Evolutionary conservation across 345 rosid genomes (phyloP).

Genomic region (Citrus glauca): DNA sequence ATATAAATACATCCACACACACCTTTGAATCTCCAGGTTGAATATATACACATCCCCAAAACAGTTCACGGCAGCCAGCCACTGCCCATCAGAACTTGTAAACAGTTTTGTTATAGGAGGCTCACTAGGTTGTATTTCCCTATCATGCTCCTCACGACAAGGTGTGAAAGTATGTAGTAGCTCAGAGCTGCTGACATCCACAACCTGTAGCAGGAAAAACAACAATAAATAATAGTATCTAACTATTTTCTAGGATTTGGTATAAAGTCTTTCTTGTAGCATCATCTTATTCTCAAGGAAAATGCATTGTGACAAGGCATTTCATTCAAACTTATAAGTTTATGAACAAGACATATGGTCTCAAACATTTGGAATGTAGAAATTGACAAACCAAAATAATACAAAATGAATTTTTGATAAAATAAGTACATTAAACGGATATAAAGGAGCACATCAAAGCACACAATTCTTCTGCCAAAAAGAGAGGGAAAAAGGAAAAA

Average conservation of each 20-base stretch:
- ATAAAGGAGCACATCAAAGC: neutral
- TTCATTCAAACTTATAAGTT: neutral
- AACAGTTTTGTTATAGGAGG: conserved; percentile 89
- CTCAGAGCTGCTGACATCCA: conserved; percentile 59
- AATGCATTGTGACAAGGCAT: neutral
- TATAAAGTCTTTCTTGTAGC: neutral
- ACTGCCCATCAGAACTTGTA: conserved; percentile 82
- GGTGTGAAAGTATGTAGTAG: conserved; percentile 62
- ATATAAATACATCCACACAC: neutral
- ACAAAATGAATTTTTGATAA: neutral
- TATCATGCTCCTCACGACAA: conserved; percentile 42
- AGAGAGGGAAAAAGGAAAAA: neutral
- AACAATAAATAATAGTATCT: neutral
- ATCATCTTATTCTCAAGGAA: neutral
- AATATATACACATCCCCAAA: conserved; percentile 85
- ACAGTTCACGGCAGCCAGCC: conserved; percentile 92
- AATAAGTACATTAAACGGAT: neutral
- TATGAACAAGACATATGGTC: neutral
- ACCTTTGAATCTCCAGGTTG: conserved; percentile 86
- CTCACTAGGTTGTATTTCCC: conserved; percentile 48
- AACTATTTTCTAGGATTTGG: neutral
- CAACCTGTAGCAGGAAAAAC: conserved; percentile 37
- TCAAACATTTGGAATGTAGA: neutral
- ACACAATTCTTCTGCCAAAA: neutral
- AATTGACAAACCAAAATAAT: neutral